Base-by-base conservation (phyloP, 2,329 filamentous ascomycete genomes). In the Claviceps humidiphila region DNA sequence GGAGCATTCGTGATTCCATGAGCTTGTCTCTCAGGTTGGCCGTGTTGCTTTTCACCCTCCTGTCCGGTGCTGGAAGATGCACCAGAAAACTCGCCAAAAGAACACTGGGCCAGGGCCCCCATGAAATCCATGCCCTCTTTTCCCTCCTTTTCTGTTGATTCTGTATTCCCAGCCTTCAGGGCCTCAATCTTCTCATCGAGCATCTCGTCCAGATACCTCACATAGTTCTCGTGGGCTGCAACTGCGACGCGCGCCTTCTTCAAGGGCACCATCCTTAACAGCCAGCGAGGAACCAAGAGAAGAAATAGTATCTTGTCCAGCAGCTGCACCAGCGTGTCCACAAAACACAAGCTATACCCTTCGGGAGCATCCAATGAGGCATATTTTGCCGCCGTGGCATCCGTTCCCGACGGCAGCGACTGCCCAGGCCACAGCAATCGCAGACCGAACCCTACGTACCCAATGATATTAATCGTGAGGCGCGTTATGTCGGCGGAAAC, bases 391-490 rank as follows among this genome's bases (percentile, higher is more conserved):
- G 73, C 63, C 49, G 68, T 68, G n/a, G 68, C 65, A 47, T 77
- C 72, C 9, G 64, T 62, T 20, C 69, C 70, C 3, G 64, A 59
- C 0, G 71, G 70, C 20, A 73, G 62, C 45, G 71, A 66, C 66
- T 87, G 76, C 30, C 83, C 82, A 1, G 85, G 80, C 80, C 79
- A 83, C 14, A 77, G 61, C 55, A 82, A 64, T 20, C 68, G 69
- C 51, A 82, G 66, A 4, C 84, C 85, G 61, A 90, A 90, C 0
- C 86, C 87, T 51, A 87, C 84, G 55, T 80, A 80, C 56, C 81
- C 68, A 51, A 80, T 78, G 55, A 80, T 76, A 59, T 79, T 75
- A 51, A 80, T 68, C 17, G 74, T 73, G 54, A 78, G 68, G 17
- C 70, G 69, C 81, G 87, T 88, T 1, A 82, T 81, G 58, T 88